phyloP scores from a whole-genome alignment of 2,329 filamentous ascomycete genomes.

The Sclerotinia sclerotiorum region DNA sequence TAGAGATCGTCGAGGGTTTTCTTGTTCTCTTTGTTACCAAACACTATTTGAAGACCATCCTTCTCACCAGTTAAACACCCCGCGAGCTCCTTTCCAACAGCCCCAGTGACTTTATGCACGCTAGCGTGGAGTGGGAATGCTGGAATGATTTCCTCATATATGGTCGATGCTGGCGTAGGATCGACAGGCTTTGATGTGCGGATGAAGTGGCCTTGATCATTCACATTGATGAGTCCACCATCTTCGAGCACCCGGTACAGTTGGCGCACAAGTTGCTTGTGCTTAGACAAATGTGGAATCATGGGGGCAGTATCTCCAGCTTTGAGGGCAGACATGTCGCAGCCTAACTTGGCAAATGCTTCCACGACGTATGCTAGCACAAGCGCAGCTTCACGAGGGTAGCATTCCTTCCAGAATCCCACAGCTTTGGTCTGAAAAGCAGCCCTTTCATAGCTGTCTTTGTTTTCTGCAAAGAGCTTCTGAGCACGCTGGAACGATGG shows the following conservation, averaged over 20 bases:
- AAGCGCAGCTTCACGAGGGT: constrained; percentile 38
- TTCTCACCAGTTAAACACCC: constrained; percentile 31
- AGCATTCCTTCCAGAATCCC: constrained; percentile 37
- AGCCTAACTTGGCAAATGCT: constrained; percentile 40
- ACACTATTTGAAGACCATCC: constrained; percentile 33
- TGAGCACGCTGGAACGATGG: neutral
- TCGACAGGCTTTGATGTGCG: constrained; percentile 27
- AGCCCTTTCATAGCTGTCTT: neutral
- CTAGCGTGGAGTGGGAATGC: constrained; percentile 40
- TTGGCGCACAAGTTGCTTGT: constrained; percentile 37
- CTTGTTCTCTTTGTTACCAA: constrained; percentile 28
- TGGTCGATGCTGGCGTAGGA: constrained; percentile 21
- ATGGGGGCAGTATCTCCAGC: constrained; percentile 32
- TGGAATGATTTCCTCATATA: constrained; percentile 37
- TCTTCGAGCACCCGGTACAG: constrained; percentile 39
- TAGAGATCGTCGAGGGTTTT: neutral
- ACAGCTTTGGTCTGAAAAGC: constrained; percentile 22
- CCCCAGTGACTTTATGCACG: constrained; percentile 30
- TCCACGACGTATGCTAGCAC: constrained; percentile 41
- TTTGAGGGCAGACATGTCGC: constrained; percentile 30
- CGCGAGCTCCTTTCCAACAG: constrained; percentile 29
- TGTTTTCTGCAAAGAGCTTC: neutral
- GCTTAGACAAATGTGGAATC: constrained; percentile 32
- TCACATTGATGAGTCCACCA: constrained; percentile 27
- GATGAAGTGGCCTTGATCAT: constrained; percentile 6